Evolutionary conservation across 2,329 filamentous ascomycete species (phyloP).

Genomic region (Nemania abortiva): DNA sequence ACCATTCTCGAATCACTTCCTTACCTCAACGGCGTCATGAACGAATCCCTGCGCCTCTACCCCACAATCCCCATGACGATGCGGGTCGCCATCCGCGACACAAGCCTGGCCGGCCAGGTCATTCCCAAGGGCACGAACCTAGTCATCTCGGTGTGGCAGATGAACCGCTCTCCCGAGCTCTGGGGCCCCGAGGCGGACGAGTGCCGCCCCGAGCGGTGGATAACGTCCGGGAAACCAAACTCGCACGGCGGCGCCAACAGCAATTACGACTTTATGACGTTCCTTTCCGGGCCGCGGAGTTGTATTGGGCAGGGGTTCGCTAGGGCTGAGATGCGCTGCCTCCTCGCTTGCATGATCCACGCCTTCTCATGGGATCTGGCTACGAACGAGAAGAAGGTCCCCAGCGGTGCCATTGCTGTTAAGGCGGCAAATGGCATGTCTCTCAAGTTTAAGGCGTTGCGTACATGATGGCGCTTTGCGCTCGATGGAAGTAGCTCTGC

Average conservation of each 20-base stretch:
- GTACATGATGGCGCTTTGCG: not conserved
- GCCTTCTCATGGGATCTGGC: slow-evolving; percentile 69
- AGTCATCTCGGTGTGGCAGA: slow-evolving; percentile 67
- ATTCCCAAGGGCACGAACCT: slow-evolving; percentile 75
- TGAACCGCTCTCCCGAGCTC: slow-evolving; percentile 71
- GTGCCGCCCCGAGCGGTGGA: slow-evolving; percentile 79
- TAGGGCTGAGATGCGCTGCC: slow-evolving; percentile 77
- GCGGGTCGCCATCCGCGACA: slow-evolving; percentile 68
- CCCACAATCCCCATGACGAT: slow-evolving; percentile 75
- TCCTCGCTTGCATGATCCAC: slow-evolving; percentile 75
- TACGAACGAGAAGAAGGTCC: slow-evolving; percentile 70
- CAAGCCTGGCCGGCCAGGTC: slow-evolving; percentile 66
- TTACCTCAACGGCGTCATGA: slow-evolving; percentile 76
- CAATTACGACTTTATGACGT: slow-evolving; percentile 77
- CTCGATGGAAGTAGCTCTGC: too few relatives aligned
- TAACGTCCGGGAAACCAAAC: slow-evolving; percentile 59
- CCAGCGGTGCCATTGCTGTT: slow-evolving; percentile 74
- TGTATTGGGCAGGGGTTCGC: slow-evolving; percentile 81
- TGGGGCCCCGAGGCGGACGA: slow-evolving; percentile 76
- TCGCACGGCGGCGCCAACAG: slow-evolving; percentile 74
- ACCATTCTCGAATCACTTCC: slow-evolving; percentile 71
- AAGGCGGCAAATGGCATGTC: slow-evolving; percentile 75
- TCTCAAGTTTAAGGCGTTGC: slow-evolving; percentile 52
- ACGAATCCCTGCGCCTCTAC: slow-evolving; percentile 64
- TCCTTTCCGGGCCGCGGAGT: slow-evolving; percentile 76